Base-by-base conservation (phyloP, 1,139 yeast genomes). In the Kodamaea alishanica region DNA sequence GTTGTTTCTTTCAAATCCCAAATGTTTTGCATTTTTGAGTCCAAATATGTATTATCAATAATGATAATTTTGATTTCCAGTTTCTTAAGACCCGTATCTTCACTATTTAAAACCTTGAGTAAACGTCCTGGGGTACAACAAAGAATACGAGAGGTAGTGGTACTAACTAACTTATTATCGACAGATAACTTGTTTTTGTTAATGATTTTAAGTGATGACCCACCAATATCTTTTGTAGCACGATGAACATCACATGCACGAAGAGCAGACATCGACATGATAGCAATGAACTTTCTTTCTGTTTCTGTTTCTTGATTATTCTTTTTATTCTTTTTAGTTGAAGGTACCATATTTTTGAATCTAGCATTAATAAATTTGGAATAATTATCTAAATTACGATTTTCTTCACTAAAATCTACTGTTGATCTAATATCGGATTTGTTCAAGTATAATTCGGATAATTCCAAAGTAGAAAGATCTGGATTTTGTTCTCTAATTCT, bases 221-320 rank as follows among this genome's bases (percentile, higher is more conserved):
- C 80, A 4, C 70, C 63, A 26, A 80, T 51, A 24, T 68, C 69
- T 48, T 75, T 71, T 8, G 81, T 74, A 1, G 82, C 79, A 40
- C 92, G 68, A 52, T 77, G 79, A 2, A 81, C 70, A 51, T 84
- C 90, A 61, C 92, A 84, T 1, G 84, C 87, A 42, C 92, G 67
- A 22, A 83, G 61, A 1, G 90, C 90, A 0, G 89, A 82, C 71
- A 77, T 73, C 4, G 86, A 75, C 11, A 84, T 57, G 2, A 83
- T 63, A n/a, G 83, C 67, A 15, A 83, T 61, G 49, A 71, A 76
- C 45, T 73, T 70, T 34, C 77, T 56, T 33, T 64, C 65, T 8
- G 38, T 44, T 11, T 45, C 50, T 30, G 52, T 47, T 20, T 49
- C 47, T 33, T 41, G 39, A 35, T 55, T 57, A 27, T 56, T 51